Percentiles rank a stretch among this genome's conserved stretches.
phyloP scores from a whole-genome alignment of 192 early-diverging fungal genomes.

The Coemansia sp. region DNA sequence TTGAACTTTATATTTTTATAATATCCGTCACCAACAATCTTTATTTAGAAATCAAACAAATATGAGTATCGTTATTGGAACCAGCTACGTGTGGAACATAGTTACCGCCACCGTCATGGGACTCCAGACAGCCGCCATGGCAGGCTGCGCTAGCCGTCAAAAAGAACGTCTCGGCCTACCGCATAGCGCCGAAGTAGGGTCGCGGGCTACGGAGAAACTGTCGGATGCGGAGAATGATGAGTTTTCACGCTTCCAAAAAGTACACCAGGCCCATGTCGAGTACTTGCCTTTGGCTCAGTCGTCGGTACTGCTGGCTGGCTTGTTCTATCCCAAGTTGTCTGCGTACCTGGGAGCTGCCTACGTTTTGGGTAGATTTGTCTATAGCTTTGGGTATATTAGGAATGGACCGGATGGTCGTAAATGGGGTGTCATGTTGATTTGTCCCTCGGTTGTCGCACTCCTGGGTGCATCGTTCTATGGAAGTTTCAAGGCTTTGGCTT shows the following conservation, averaged over 20 bases:
- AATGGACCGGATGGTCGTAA: conserved; percentile 41
- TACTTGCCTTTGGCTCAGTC: conserved; percentile 49
- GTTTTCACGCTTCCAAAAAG: conserved; percentile 53
- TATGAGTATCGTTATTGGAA: conserved; percentile 55
- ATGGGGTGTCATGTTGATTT: conserved; percentile 40
- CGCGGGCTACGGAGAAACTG: conserved; percentile 50
- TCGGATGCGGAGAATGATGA: conserved; percentile 49
- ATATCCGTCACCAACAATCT: background rate
- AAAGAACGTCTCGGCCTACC: conserved; percentile 38
- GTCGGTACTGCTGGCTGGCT: conserved; percentile 43
- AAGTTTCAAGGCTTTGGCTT: conserved; percentile 46
- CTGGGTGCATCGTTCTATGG: conserved; percentile 52
- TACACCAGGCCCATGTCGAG: conserved; percentile 53
- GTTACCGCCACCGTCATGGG: conserved; percentile 52
- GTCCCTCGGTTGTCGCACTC: conserved; percentile 38
- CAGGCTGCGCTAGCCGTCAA: conserved; percentile 42
- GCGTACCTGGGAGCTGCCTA: conserved; percentile 47
- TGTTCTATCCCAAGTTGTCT: conserved; percentile 56
- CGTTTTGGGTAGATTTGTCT: conserved; percentile 53
- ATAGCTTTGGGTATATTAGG: conserved; percentile 48
- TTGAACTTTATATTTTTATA: background rate
- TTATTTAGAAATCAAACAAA: background rate
- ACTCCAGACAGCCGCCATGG: conserved; percentile 43
- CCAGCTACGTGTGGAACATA: conserved; percentile 57
- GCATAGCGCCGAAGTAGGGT: conserved; percentile 42